These are phyloP conservation scores for Hirsutella thompsonii DNA, from an alignment of 2,329 filamentous ascomycete genomes.

Conservation along the genomic window DNA sequence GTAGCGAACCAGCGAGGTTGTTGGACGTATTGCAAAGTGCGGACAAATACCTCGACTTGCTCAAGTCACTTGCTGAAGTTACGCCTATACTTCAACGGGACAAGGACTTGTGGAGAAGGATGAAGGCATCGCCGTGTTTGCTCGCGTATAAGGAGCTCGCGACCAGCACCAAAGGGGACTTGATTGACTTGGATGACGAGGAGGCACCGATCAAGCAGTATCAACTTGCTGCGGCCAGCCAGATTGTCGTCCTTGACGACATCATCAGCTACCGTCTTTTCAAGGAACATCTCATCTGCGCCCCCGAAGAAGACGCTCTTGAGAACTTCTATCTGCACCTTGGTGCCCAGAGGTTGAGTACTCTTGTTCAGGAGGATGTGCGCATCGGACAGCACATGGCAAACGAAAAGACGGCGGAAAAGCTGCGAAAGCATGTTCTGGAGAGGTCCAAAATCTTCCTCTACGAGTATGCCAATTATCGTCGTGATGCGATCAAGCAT, in stretches of 20 bases:
- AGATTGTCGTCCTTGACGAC: conserved; percentile 75
- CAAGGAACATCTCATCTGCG: conserved; percentile 70
- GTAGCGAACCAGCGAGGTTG: conserved; percentile 69
- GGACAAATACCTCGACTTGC: conserved; percentile 75
- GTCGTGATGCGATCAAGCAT: conserved; percentile 66
- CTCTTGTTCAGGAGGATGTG: conserved; percentile 65
- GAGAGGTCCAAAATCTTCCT: conserved; percentile 86
- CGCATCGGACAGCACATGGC: conserved; percentile 53
- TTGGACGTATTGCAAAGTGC: conserved; percentile 66
- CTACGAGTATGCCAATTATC: conserved; percentile 59
- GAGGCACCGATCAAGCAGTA: conserved; percentile 61
- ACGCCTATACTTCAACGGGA: conserved; percentile 60
- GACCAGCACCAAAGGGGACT: conserved; percentile 28
- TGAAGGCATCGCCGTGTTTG: conserved; percentile 66
- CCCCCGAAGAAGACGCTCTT: conserved; percentile 77
- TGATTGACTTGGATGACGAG: conserved; percentile 42
- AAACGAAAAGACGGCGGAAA: conserved; percentile 56
- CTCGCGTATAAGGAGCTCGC: conserved; percentile 69
- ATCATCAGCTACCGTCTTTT: conserved; percentile 83
- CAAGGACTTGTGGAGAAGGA: conserved; percentile 61
- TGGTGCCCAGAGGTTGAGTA: conserved; percentile 64
- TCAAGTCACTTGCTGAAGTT: conserved; percentile 70
- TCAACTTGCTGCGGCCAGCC: conserved; percentile 56
- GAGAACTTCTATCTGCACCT: conserved; percentile 77
- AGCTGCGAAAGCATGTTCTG: conserved; percentile 67